A percentile compares a stretch with the other conserved stretches of the same genome.
Evolutionary conservation across 2,329 filamentous ascomycete genomes (phyloP).

Genomic region (Neofusicoccum sp.): DNA sequence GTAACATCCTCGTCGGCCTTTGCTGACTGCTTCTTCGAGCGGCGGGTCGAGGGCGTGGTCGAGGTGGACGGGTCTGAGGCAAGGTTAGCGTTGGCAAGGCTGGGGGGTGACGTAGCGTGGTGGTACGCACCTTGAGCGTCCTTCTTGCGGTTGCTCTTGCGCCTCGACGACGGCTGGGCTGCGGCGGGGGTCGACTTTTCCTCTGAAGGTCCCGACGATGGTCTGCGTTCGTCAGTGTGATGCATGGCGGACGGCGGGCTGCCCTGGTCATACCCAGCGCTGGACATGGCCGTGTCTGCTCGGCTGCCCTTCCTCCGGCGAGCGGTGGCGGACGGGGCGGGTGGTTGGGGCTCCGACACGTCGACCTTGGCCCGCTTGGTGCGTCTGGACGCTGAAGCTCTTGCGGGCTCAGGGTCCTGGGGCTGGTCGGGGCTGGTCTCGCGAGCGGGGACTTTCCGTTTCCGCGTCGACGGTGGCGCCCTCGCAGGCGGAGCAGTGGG

Average conservation of each 20-base stretch:
- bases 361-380: constrained; percentile 64
- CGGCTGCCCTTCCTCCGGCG: constrained; percentile 60
- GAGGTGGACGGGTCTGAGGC: constrained; percentile 22
- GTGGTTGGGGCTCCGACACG: constrained; percentile 45
- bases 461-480: constrained; percentile 56
- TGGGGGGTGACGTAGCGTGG: neutral
- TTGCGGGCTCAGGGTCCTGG: constrained; percentile 39
- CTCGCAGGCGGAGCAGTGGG: constrained; percentile 42
- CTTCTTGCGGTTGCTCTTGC: constrained; percentile 75
- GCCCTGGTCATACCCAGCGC: constrained; percentile 58
- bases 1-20: constrained; percentile 62
- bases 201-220: constrained; percentile 63
- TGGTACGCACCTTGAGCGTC: constrained; percentile 50
- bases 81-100: constrained; percentile 1
- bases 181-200: constrained; percentile 54
- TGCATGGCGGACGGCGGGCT: constrained; percentile 16
- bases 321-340: constrained; percentile 40
- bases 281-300: constrained; percentile 66
- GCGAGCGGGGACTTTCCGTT: constrained; percentile 68
- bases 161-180: constrained; percentile 65
- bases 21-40: constrained; percentile 32
- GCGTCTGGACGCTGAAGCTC: constrained; percentile 32
- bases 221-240: constrained; percentile 44
- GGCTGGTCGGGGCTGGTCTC: constrained; percentile 47
- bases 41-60: constrained; percentile 33